Percentiles rank a stretch among this genome's conserved stretches.
Evolutionary conservation across 306 rosid species (phyloP).

Genomic region (Cicer bijugum): DNA sequence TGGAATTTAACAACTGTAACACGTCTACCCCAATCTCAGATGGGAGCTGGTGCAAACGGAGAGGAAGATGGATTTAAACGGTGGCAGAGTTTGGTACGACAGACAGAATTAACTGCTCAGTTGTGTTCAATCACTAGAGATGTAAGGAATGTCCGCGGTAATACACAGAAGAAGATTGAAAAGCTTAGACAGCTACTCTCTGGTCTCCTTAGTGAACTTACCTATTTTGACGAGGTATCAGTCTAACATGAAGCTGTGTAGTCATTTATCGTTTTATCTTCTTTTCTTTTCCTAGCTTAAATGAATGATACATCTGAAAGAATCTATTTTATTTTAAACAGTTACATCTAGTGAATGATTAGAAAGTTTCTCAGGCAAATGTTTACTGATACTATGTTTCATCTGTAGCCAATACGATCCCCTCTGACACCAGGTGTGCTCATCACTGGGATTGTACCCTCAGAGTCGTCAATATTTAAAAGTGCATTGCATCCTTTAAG

Average conservation of each 20-base stretch:
- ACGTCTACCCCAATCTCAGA: slow-evolving; percentile 49
- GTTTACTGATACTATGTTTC: slow-evolving; percentile 42
- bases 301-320: slow-evolving; percentile 29
- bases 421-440: slow-evolving; percentile 88
- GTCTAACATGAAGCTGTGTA: slow-evolving; percentile 37
- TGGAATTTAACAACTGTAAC: slow-evolving; percentile 39
- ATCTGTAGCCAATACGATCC: slow-evolving; percentile 83
- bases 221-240: slow-evolving; percentile 90
- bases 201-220: slow-evolving; percentile 96
- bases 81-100: slow-evolving; percentile 97
- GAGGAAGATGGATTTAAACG: slow-evolving; percentile 88
- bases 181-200: slow-evolving; percentile 94
- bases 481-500: slow-evolving; percentile 98
- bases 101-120: slow-evolving; percentile 94
- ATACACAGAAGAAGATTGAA: slow-evolving; percentile 95
- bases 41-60: slow-evolving; percentile 67
- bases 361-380: slow-evolving; percentile 30
- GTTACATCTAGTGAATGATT: slow-evolving; percentile 34
- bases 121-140: slow-evolving; percentile 90
- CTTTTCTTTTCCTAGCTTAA: not conserved
- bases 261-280: slow-evolving; percentile 23
- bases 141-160: slow-evolving; percentile 89
- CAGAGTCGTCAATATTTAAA: slow-evolving; percentile 93
- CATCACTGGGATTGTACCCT: slow-evolving; percentile 83
- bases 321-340: not conserved